Evolutionary conservation across 345 rosid species (phyloP), one percentile per base, ranked within the genome.

Genomic region (Dipteronia sinensis): DNA sequence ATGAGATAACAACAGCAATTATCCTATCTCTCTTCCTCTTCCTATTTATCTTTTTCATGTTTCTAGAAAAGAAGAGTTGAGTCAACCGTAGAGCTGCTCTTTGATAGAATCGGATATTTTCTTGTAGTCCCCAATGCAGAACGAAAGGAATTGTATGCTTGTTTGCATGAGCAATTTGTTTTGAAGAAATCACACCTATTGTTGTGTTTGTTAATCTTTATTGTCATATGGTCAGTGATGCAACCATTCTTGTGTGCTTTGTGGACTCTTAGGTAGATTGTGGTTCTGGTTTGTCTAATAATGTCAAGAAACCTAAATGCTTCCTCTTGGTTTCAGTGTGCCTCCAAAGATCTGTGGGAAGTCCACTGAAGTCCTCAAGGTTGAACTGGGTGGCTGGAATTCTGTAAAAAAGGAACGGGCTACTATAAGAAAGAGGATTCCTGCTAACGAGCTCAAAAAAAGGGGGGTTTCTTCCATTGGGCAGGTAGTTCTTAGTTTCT

Each of bases 321-420:
- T 40, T 70, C 72, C 71, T 59, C 59, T 76, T 82, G 71, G 67
- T 83, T 76, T 64, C 86, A 96, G 95, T 64, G 67, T 77, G 63
- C 70, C 78, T 74, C 72, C 87, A 67, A 71, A 79, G 80, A 76
- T 65, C 70, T 20, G 49, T 69, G 72, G 67, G 56, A 82, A 72
- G 84, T 47, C 79, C 67, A 79, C 49, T 76, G 31, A 27, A 44
- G 78, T 78, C 66, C 83, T 88, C 71, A 86, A 84, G 78, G 76
- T 77, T 51, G 97, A 89, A 79, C 75, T 79, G 71, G 91, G 90
- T 73, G 73, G 80, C 23, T 94, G 98, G 95, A 89, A 83, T 27
- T 86, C 93, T 55, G 91, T 89, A 40, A 90, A 88, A 85, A 64
- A 76, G 65, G 84, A 67, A 53, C 78, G 82, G 70, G 55, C 69